Evolutionary conservation across 169 alveolate species (phyloP).

Genomic region (Plasmodium gallinaceum): DNA sequence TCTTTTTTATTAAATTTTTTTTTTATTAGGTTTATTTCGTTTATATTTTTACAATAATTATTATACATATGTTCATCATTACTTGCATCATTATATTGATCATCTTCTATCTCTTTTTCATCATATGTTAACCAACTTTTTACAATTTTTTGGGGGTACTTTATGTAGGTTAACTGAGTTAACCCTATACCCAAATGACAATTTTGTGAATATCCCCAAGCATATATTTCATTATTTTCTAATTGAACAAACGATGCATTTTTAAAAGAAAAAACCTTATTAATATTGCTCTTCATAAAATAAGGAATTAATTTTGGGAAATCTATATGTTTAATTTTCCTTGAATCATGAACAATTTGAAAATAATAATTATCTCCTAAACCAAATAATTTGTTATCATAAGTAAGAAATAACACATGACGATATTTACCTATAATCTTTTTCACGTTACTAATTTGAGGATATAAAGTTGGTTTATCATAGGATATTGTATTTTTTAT

Average conservation of each 20-base stretch:
- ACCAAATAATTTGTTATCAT: constrained; percentile 54
- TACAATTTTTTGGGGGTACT: constrained; percentile 80
- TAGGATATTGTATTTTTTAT: constrained; percentile 31
- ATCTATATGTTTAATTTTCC: constrained; percentile 31
- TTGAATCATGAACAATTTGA: constrained; percentile 53
- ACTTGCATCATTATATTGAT: constrained; percentile 53
- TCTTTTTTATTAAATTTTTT: constrained; percentile 5
- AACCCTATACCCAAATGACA: constrained; percentile 82
- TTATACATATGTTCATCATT: not conserved
- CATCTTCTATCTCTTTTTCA: constrained; percentile 35
- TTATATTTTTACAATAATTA: not conserved
- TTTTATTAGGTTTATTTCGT: constrained; percentile 24
- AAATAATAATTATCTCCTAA: constrained; percentile 73
- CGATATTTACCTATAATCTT: constrained; percentile 33
- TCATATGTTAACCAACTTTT: constrained; percentile 41
- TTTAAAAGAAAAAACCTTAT: constrained; percentile 11
- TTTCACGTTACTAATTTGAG: constrained; percentile 72
- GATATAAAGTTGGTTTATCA: constrained; percentile 57
- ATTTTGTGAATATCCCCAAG: constrained; percentile 83
- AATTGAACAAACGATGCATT: constrained; percentile 14
- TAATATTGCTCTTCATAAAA: constrained; percentile 70
- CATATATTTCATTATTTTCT: constrained; percentile 78
- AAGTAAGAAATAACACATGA: constrained; percentile 29
- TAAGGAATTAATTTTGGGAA: constrained; percentile 65
- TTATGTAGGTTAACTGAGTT: constrained; percentile 66